phyloP scores from a whole-genome alignment of 371 early-diverging fungal genomes.

The Rhizopus delemar region DNA sequence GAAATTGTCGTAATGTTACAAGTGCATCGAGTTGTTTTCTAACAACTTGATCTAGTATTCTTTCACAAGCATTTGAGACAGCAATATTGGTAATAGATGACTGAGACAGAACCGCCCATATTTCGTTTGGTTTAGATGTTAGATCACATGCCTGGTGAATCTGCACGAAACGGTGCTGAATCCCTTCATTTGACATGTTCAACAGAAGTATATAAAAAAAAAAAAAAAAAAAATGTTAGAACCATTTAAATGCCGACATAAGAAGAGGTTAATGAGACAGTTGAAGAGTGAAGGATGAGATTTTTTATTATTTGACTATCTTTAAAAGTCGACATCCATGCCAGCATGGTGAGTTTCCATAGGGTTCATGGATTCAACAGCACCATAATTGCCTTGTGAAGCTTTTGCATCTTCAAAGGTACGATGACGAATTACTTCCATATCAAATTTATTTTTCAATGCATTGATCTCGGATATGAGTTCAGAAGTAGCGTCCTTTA shows the following conservation, averaged over 20 bases:
- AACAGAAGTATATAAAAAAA: neutral
- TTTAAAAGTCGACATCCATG: slow-evolving; percentile 60
- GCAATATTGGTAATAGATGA: slow-evolving; percentile 30
- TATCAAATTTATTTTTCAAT: slow-evolving; percentile 84
- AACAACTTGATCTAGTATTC: slow-evolving; percentile 20
- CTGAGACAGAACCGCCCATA: slow-evolving; percentile 29
- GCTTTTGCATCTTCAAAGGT: slow-evolving; percentile 51
- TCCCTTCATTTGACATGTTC: slow-evolving; percentile 17
- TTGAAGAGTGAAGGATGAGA: neutral
- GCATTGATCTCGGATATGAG: slow-evolving; percentile 78
- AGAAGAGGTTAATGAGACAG: neutral
- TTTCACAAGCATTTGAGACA: slow-evolving; percentile 40
- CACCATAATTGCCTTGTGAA: slow-evolving; percentile 34
- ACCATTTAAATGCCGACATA: neutral
- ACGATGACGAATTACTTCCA: slow-evolving; percentile 55
- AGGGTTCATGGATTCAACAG: slow-evolving; percentile 28
- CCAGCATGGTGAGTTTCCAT: slow-evolving; percentile 41
- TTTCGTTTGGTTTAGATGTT: slow-evolving; percentile 5
- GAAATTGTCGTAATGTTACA: slow-evolving; percentile 25
- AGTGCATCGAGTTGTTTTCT: slow-evolving; percentile 8
- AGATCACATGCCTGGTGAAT: slow-evolving; percentile 31
- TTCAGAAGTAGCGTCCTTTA: slow-evolving; percentile 76
- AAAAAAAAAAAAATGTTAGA: neutral
- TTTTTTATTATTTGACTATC: neutral
- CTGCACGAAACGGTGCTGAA: slow-evolving; percentile 39